Conservation (phyloP, 495 filamentous ascomycete species). For the Penicillium ucsense region DNA sequence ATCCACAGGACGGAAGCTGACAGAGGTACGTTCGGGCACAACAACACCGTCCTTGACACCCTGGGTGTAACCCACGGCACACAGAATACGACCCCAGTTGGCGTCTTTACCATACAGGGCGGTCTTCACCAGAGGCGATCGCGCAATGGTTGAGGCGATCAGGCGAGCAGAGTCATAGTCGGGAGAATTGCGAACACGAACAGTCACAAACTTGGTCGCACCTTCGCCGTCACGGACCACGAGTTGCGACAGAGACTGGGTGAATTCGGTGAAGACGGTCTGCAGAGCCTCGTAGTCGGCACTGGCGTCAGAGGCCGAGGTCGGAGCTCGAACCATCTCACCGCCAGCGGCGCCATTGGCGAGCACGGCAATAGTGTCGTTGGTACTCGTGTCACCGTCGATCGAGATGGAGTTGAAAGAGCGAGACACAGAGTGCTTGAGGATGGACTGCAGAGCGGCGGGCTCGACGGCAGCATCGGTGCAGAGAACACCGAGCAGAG, state of each 20-base stretch:
- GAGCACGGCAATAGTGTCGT: constrained; percentile 89
- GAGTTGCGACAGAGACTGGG: constrained; percentile 77
- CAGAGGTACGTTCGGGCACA: constrained; percentile 74
- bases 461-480: constrained; percentile 82
- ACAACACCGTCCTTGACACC: constrained; percentile 53
- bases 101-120: constrained; percentile 94
- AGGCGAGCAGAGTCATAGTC: constrained; percentile 53
- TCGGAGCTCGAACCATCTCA: constrained; percentile 23
- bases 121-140: constrained; percentile 91
- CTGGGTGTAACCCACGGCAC: constrained; percentile 85
- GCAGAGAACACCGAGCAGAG: constrained; percentile 83
- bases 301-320: constrained; percentile 43
- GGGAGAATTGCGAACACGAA: constrained; percentile 67
- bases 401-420: constrained; percentile 97
- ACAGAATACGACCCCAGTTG: constrained; percentile 97
- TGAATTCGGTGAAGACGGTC: constrained; percentile 61
- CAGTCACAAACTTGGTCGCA: constrained; percentile 95
- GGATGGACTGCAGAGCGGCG: constrained; percentile 52
- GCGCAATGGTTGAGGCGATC: constrained; percentile 84
- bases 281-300: constrained; percentile 59
- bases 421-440: constrained; percentile 66
- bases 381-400: constrained; percentile 93
- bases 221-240: constrained; percentile 96
- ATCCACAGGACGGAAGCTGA: constrained; percentile 83
- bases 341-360: constrained; percentile 92